Conservation (phyloP, 2,329 filamentous ascomycete species). For the Didymosphaeria variabile region DNA sequence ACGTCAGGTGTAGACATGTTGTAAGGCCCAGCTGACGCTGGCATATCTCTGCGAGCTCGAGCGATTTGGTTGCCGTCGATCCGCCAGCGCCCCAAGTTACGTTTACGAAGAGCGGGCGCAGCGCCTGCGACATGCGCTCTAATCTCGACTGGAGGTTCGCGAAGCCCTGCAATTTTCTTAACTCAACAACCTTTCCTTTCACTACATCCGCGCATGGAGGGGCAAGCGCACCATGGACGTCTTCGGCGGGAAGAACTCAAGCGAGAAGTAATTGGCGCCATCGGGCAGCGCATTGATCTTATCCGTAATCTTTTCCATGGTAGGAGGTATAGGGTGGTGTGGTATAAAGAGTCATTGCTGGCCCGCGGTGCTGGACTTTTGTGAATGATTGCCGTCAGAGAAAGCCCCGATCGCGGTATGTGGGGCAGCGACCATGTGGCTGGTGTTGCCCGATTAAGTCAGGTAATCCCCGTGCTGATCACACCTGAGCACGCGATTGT, state of each 20-base stretch:
- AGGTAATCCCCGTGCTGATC: slow-evolving; percentile 8
- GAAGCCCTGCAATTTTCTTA: slow-evolving; percentile 68
- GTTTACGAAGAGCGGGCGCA: slow-evolving; percentile 93
- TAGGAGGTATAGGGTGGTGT: slow-evolving; percentile 23
- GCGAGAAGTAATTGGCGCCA: slow-evolving; percentile 86
- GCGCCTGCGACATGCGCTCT: slow-evolving; percentile 90
- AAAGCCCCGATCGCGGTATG: slow-evolving; percentile 24
- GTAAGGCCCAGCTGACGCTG: slow-evolving; percentile 91
- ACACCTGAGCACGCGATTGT: not conserved
- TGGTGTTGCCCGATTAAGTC: slow-evolving; percentile 2
- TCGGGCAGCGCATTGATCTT: slow-evolving; percentile 91
- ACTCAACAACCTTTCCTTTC: slow-evolving; percentile 23
- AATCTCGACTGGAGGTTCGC: slow-evolving; percentile 92
- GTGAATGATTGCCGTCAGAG: slow-evolving; percentile 33
- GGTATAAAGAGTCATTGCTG: slow-evolving; percentile 37
- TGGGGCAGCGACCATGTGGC: slow-evolving; percentile 31
- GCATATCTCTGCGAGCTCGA: slow-evolving; percentile 94
- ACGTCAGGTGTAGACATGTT: slow-evolving; percentile 94
- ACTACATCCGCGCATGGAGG: slow-evolving; percentile 21
- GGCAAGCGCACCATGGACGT: slow-evolving; percentile 75
- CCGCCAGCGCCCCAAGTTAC: slow-evolving; percentile 98
- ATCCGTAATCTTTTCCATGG: slow-evolving; percentile 78
- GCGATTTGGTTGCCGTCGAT: slow-evolving; percentile 86
- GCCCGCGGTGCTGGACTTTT: slow-evolving; percentile 31
- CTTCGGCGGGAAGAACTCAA: slow-evolving; percentile 99